These are phyloP conservation scores for Colletotrichum destructivum DNA, from an alignment of 2,329 filamentous ascomycete species.

Conservation along the genomic window DNA sequence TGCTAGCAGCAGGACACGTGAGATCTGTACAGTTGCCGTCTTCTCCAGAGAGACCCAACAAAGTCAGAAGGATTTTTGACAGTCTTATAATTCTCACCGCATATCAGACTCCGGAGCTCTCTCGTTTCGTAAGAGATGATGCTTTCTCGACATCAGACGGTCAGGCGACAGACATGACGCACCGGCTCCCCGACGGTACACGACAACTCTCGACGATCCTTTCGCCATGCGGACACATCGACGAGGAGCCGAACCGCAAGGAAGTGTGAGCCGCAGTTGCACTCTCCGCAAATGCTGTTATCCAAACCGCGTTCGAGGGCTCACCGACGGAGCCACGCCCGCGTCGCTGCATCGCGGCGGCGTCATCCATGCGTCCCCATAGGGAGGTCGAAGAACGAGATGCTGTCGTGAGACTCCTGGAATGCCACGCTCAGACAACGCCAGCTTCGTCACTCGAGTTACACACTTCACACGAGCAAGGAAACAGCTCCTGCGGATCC, in stretches of 20 bases:
- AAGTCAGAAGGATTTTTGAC: too few species aligned
- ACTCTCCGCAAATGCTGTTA: background rate
- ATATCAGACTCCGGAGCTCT: background rate
- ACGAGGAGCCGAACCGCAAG: background rate
- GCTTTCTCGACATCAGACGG: slow-evolving; percentile 31
- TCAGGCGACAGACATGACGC: background rate
- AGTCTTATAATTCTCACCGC: background rate
- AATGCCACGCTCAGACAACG: background rate
- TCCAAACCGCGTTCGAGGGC: too few species aligned
- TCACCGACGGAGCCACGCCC: too few species aligned
- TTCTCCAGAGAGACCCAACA: too few species aligned
- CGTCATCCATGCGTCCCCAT: too few species aligned
- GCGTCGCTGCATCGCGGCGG: background rate
- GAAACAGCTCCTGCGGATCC: background rate
- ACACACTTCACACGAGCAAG: background rate
- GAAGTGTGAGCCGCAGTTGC: slow-evolving; percentile 9
- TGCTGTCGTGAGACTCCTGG: background rate
- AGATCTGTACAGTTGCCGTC: too few species aligned
- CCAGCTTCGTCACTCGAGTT: background rate
- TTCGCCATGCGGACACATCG: background rate
- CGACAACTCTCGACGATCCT: background rate
- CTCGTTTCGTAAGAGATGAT: slow-evolving; percentile 24
- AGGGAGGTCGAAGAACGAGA: background rate
- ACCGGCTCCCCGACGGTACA: background rate
- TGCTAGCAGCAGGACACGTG: too few species aligned